Percentiles rank a stretch among this genome's conserved stretches.
Evolutionary conservation across 2,329 filamentous ascomycete genomes (phyloP).

Genomic region (Aspergillus ochraceus): DNA sequence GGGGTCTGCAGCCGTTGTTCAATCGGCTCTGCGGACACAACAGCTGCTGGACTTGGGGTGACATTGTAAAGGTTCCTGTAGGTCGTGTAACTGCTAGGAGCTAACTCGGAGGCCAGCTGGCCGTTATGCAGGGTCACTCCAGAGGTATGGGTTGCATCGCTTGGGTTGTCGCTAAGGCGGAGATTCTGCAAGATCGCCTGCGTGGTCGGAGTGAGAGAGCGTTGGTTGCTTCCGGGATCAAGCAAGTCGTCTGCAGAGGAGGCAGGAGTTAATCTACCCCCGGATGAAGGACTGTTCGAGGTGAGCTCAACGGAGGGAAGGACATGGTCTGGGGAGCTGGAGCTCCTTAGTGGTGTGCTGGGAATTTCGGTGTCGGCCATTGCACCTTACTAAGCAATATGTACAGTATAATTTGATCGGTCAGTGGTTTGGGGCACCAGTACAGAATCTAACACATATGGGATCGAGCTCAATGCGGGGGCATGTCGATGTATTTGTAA

Average conservation of each 20-base stretch:
- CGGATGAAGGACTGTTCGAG: conserved; percentile 6
- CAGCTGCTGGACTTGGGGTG: conserved; percentile 2
- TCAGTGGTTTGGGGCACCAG: too few species aligned
- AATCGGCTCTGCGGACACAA: not conserved
- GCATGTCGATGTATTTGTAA: too few species aligned
- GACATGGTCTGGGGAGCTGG: not conserved
- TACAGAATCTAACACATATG: too few species aligned
- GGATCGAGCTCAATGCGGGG: too few species aligned
- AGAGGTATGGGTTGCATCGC: too few species aligned
- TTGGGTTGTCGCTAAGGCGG: not conserved
- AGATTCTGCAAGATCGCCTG: not conserved
- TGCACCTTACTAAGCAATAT: too few species aligned
- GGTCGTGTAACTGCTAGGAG: conserved; percentile 1
- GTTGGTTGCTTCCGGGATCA: not conserved
- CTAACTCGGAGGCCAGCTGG: too few species aligned
- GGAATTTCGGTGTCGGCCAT: too few species aligned
- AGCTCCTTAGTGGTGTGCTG: too few species aligned
- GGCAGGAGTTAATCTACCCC: conserved; percentile 2
- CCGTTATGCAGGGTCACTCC: too few species aligned
- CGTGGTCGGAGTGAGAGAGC: conserved; percentile 1
- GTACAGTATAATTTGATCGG: too few species aligned
- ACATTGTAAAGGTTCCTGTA: conserved; percentile 14
- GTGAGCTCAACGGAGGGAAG: conserved; percentile 8
- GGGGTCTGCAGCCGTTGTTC: too few species aligned
- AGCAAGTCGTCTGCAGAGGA: conserved; percentile 2